Conservation (phyloP, 2,329 filamentous ascomycete species). For the Thermomyces lanuginosus region DNA sequence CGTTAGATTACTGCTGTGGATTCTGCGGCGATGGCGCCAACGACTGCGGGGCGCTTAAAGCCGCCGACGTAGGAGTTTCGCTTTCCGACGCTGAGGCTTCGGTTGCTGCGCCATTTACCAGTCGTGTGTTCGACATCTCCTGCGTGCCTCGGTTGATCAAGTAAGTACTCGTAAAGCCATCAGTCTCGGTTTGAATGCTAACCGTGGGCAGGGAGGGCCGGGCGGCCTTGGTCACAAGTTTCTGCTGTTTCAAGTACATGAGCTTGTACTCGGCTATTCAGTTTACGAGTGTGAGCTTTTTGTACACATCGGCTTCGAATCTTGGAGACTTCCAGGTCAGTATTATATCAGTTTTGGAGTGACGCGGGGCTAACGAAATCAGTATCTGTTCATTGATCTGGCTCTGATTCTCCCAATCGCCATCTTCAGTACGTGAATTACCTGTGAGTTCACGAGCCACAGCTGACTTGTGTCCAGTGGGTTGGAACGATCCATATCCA, state of each 20-base stretch:
- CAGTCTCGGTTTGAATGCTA: constrained; percentile 6
- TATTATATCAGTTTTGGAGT: constrained; percentile 4
- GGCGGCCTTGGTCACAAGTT: constrained; percentile 90
- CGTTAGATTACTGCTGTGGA: constrained; percentile 83
- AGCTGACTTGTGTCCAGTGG: constrained; percentile 41
- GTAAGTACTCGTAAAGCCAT: no score
- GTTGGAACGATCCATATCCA: constrained; percentile 77
- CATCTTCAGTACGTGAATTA: constrained; percentile 55
- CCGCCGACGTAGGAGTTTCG: constrained; percentile 92
- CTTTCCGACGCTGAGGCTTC: constrained; percentile 94
- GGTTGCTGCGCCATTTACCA: constrained; percentile 95
- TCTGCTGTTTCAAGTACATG: constrained; percentile 99
- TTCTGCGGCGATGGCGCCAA: constrained; percentile 98
- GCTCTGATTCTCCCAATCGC: constrained; percentile 86
- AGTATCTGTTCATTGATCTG: constrained; percentile 90
- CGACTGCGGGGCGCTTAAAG: constrained; percentile 91
- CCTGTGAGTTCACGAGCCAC: background rate
- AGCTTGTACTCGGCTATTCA: constrained; percentile 98
- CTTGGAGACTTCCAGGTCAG: constrained; percentile 78
- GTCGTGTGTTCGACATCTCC: constrained; percentile 84
- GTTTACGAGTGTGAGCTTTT: constrained; percentile 90
- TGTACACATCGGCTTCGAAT: constrained; percentile 87
- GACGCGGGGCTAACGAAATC: constrained; percentile 3
- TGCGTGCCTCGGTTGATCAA: constrained; percentile 86
- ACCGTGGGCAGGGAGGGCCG: constrained; percentile 55